Percentiles rank a stretch among this genome's conserved stretches.
Conservation (phyloP, 768 basidiomycete species). For the Russula abietina region DNA sequence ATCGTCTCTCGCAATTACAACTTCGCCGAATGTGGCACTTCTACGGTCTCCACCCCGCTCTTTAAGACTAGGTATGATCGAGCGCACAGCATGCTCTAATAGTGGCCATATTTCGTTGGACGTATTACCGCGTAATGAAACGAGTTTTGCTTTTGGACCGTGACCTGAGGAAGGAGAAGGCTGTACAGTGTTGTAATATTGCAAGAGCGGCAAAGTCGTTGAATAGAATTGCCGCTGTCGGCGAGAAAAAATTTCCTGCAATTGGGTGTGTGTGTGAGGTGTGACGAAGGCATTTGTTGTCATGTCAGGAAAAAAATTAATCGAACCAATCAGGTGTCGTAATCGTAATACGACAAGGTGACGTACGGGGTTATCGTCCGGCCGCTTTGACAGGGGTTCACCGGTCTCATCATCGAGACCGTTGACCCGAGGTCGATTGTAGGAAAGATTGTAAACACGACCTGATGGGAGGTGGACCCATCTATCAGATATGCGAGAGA, state of each 20-base stretch:
- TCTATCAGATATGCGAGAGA: slow-evolving; percentile 81
- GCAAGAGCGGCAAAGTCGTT: slow-evolving; percentile 74
- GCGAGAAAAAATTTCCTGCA: slow-evolving; percentile 69
- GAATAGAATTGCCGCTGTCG: slow-evolving; percentile 73
- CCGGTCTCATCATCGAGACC: slow-evolving; percentile 85
- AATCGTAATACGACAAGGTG: background rate
- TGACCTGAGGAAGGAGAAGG: slow-evolving; percentile 25
- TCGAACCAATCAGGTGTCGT: background rate
- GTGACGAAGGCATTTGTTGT: background rate
- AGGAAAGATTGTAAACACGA: slow-evolving; percentile 83
- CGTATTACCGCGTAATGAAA: slow-evolving; percentile 62
- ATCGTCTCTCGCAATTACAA: slow-evolving; percentile 37
- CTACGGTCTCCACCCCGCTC: slow-evolving; percentile 46
- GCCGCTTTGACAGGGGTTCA: slow-evolving; percentile 79
- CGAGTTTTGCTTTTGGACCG: slow-evolving; percentile 44
- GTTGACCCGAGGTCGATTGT: slow-evolving; percentile 74
- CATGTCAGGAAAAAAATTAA: background rate
- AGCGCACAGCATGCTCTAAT: slow-evolving; percentile 55
- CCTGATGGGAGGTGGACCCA: slow-evolving; percentile 88
- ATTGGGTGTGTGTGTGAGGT: no score
- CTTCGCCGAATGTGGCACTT: slow-evolving; percentile 50
- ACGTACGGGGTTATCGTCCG: slow-evolving; percentile 84
- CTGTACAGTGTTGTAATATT: slow-evolving; percentile 50
- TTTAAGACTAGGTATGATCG: slow-evolving; percentile 52
- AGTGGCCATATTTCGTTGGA: slow-evolving; percentile 90